A percentile compares a stretch with the other conserved stretches of the same genome.
These are phyloP conservation scores for Mixia osmundae DNA, from an alignment of 1,284 basidiomycete species.

Conservation along the genomic window DNA sequence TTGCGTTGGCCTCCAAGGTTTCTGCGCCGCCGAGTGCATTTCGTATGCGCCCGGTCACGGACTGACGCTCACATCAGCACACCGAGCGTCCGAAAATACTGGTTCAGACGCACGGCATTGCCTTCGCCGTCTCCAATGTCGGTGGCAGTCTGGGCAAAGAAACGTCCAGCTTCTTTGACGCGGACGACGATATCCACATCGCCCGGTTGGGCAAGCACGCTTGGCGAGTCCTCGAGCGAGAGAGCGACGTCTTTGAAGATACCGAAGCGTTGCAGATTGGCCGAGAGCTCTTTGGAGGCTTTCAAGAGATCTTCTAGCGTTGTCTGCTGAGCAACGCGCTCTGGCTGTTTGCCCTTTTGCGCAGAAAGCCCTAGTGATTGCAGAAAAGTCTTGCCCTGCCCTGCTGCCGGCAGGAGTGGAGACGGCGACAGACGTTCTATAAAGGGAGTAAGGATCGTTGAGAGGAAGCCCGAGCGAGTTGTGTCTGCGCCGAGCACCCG, in stretches of 20 bases:
- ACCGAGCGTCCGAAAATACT: constrained; percentile 1
- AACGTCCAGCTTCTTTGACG: constrained; percentile 49
- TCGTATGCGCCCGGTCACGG: constrained; percentile 48
- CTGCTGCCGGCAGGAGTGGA: constrained; percentile 10
- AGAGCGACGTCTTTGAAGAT: constrained; percentile 50
- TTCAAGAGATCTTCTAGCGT: constrained; percentile 42
- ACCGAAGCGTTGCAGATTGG: constrained; percentile 41
- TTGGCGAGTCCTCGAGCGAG: constrained; percentile 39
- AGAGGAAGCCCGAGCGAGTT: constrained; percentile 58
- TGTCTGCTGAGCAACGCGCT: constrained; percentile 17
- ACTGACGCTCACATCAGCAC: constrained; percentile 26
- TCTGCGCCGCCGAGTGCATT: constrained; percentile 88
- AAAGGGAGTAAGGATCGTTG: constrained; percentile 46
- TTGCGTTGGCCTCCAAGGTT: constrained; percentile 54
- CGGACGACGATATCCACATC: constrained; percentile 71
- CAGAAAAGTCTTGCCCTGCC: constrained; percentile 17
- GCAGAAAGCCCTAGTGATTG: constrained; percentile 19
- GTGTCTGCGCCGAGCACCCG: constrained; percentile 49
- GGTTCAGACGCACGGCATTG: constrained; percentile 38
- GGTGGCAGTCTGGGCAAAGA: constrained; percentile 64
- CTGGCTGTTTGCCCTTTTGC: constrained; percentile 15
- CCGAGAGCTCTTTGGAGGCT: constrained; percentile 39
- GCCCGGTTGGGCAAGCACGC: constrained; percentile 33
- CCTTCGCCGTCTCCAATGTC: constrained; percentile 89
- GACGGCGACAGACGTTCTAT: constrained; percentile 18